These are phyloP conservation scores for Asterochloris erici DNA, from an alignment of 139 green algal genomes.

Conservation along the genomic window DNA sequence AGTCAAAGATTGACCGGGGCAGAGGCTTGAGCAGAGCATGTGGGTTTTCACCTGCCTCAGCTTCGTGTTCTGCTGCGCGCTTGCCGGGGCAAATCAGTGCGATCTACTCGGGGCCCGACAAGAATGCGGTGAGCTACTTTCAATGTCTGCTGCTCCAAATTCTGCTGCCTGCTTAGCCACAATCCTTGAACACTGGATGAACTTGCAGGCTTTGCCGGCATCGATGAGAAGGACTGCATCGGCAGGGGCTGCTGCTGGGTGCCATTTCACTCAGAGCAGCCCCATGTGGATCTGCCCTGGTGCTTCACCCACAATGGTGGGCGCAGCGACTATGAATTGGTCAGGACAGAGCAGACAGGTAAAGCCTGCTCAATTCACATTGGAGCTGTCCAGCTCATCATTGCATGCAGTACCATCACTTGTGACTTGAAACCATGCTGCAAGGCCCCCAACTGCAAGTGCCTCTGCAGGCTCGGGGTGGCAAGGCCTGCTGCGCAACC, in stretches of 20 bases:
- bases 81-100: too few species aligned
- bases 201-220: slow-evolving; percentile 43
- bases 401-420: too few species aligned
- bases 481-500: slow-evolving; percentile 14
- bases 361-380: not conserved
- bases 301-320: slow-evolving; percentile 41
- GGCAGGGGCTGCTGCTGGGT: slow-evolving; percentile 44
- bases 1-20: too few species aligned
- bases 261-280: slow-evolving; percentile 1
- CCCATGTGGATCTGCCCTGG: slow-evolving; percentile 26
- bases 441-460: not conserved
- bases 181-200: too few species aligned
- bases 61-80: too few species aligned
- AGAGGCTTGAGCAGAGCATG: too few species aligned
- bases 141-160: too few species aligned
- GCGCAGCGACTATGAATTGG: slow-evolving; percentile 25
- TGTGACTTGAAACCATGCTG: not conserved
- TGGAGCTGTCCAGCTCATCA: not conserved
- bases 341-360: slow-evolving; percentile 3
- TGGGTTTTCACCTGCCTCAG: too few species aligned
- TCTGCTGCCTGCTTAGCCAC: too few species aligned
- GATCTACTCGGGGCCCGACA: too few species aligned
- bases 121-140: too few species aligned
- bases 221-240: slow-evolving; percentile 36
- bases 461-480: slow-evolving; percentile 3